A percentile compares a stretch with the other conserved stretches of the same genome.
Conservation (phyloP, 768 basidiomycete genomes). For the Mycena amicta region DNA sequence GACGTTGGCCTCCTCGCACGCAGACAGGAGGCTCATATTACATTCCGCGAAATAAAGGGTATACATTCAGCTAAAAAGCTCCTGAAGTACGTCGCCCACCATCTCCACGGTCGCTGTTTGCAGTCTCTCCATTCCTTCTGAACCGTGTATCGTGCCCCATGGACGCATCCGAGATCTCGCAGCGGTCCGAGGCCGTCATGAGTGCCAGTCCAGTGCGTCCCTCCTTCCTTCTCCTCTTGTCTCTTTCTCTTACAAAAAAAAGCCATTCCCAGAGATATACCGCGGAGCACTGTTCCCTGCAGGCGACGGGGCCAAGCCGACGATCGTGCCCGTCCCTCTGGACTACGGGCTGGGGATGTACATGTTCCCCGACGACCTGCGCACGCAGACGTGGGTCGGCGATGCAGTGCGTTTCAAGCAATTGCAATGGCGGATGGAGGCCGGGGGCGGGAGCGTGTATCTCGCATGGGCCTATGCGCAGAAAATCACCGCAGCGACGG, state of each 20-base stretch:
- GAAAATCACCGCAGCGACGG: conserved; percentile 6
- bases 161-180: conserved; percentile 2
- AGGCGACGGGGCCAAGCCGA: conserved; percentile 4
- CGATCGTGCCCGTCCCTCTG: conserved; percentile 15
- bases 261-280: conserved; percentile 14
- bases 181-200: conserved; percentile 4
- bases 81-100: background rate
- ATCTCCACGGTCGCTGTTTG: background rate
- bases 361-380: conserved; percentile 16
- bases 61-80: background rate
- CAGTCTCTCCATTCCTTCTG: background rate
- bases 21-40: too few species aligned
- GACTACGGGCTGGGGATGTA: conserved; percentile 10
- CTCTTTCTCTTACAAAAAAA: background rate
- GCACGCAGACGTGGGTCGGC: conserved; percentile 9
- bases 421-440: conserved; percentile 17
- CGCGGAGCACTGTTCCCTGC: conserved; percentile 13
- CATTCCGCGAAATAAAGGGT: background rate
- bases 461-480: conserved; percentile 4
- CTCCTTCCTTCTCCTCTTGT: background rate
- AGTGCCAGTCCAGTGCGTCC: conserved; percentile 9
- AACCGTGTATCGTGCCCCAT: background rate
- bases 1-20: too few species aligned
- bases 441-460: conserved; percentile 3
- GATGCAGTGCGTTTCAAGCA: background rate